Evolutionary conservation across 352 stramenopile genomes (phyloP).

Genomic region (Bremia lactucae): DNA sequence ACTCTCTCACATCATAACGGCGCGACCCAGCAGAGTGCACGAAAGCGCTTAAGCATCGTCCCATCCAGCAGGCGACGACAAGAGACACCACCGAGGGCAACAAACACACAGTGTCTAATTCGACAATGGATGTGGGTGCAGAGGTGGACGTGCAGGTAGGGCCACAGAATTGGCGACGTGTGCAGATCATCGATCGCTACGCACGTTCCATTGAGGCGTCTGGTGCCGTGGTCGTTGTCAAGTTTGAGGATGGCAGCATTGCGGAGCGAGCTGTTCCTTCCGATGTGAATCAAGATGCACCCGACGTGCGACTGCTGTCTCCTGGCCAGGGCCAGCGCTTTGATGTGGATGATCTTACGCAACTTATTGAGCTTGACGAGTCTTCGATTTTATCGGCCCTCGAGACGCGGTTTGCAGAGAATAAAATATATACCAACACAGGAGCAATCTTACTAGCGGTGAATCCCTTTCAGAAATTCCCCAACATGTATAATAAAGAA

Average conservation of each 20-base stretch:
- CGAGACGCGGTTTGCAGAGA: slow-evolving; percentile 50
- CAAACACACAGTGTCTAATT: slow-evolving; percentile 12
- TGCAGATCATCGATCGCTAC: slow-evolving; percentile 53
- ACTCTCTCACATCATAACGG: slow-evolving; percentile 13
- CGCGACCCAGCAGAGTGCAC: slow-evolving; percentile 7
- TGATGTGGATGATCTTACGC: slow-evolving; percentile 77
- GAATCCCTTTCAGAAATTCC: slow-evolving; percentile 75
- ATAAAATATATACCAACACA: slow-evolving; percentile 84
- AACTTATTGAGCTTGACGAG: slow-evolving; percentile 72
- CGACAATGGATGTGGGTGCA: slow-evolving; percentile 48
- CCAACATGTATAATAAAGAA: slow-evolving; percentile 43
- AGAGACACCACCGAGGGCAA: slow-evolving; percentile 1
- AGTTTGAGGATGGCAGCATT: slow-evolving; percentile 52
- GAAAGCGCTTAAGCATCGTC: slow-evolving; percentile 14
- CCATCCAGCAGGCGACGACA: slow-evolving; percentile 3
- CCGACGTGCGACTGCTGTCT: slow-evolving; percentile 22
- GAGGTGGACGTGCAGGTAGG: slow-evolving; percentile 47
- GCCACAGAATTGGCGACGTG: slow-evolving; percentile 37
- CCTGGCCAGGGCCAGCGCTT: slow-evolving; percentile 10
- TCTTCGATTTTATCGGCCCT: slow-evolving; percentile 52
- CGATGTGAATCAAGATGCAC: slow-evolving; percentile 21
- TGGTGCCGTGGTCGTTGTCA: slow-evolving; percentile 45
- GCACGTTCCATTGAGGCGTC: slow-evolving; percentile 38
- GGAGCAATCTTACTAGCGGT: slow-evolving; percentile 72
- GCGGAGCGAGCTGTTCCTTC: slow-evolving; percentile 31